Conservation (phyloP, 2,329 filamentous ascomycete genomes). For the Cladophialophora carrionii region DNA sequence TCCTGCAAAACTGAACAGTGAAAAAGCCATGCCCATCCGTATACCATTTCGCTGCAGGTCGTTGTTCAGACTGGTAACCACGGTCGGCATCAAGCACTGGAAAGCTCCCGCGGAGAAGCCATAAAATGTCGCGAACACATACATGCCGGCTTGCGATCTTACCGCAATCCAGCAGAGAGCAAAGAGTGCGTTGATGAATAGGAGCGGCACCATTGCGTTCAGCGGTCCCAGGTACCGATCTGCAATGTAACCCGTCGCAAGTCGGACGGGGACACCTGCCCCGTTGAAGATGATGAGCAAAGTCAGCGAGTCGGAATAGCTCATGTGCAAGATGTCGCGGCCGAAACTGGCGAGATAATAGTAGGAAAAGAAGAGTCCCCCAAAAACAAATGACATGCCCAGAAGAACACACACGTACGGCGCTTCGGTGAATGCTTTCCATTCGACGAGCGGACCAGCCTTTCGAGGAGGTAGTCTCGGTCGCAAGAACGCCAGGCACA, state of each 20-base stretch:
- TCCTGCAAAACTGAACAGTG: slow-evolving; percentile 56
- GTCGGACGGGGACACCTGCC: slow-evolving; percentile 58
- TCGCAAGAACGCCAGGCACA: slow-evolving; percentile 48
- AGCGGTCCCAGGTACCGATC: slow-evolving; percentile 61
- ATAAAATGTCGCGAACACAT: slow-evolving; percentile 66
- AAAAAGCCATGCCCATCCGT: slow-evolving; percentile 62
- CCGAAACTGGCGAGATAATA: slow-evolving; percentile 33
- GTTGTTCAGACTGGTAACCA: slow-evolving; percentile 58
- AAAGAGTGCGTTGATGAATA: slow-evolving; percentile 49
- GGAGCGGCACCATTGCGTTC: slow-evolving; percentile 62
- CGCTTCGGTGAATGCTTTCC: slow-evolving; percentile 55
- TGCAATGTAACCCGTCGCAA: slow-evolving; percentile 61
- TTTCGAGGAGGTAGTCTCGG: slow-evolving; percentile 56
- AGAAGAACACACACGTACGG: slow-evolving; percentile 49
- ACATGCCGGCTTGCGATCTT: slow-evolving; percentile 54
- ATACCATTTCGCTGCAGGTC: slow-evolving; percentile 59
- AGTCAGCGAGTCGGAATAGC: slow-evolving; percentile 53
- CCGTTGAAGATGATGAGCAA: slow-evolving; percentile 64
- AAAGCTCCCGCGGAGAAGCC: slow-evolving; percentile 67
- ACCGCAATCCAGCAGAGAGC: slow-evolving; percentile 65
- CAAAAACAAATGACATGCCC: slow-evolving; percentile 34
- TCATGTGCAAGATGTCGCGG: slow-evolving; percentile 52
- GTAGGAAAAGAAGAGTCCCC: slow-evolving; percentile 33
- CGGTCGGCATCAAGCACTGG: slow-evolving; percentile 68
- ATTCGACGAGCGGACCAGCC: slow-evolving; percentile 57